Evolutionary conservation across 2,329 filamentous ascomycete genomes (phyloP).

Genomic region (Fusarium albosuccineum): DNA sequence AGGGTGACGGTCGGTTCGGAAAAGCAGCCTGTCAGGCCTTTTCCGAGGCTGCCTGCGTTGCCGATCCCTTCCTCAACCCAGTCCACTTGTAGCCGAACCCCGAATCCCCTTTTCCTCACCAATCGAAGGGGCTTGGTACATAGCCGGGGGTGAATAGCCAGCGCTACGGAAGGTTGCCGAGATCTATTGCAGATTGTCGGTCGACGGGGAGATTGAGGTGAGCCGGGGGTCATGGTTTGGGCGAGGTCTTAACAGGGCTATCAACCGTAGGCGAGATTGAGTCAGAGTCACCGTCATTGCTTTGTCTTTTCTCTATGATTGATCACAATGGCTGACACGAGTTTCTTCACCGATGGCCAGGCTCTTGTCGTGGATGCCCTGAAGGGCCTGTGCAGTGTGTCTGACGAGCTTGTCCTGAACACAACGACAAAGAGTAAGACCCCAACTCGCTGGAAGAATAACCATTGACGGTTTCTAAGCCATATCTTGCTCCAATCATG

Average conservation of each 20-base stretch:
- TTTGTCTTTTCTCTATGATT: too few species aligned
- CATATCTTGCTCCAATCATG: neutral
- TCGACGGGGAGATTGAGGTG: neutral
- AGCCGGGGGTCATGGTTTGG: neutral
- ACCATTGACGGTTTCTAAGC: neutral
- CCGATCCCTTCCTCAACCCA: conserved; percentile 7
- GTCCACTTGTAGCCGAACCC: conserved; percentile 4
- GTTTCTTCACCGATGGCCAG: conserved; percentile 1
- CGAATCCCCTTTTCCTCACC: neutral
- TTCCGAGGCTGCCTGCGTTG: conserved; percentile 7
- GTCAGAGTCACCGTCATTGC: too few species aligned
- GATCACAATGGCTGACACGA: neutral
- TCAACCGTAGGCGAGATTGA: neutral
- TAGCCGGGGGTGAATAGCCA: neutral
- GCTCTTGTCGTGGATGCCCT: neutral
- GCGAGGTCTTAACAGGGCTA: neutral
- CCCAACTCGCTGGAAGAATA: neutral
- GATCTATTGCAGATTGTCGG: conserved; percentile 8
- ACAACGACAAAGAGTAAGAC: neutral
- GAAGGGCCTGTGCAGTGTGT: neutral
- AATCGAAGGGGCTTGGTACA: neutral
- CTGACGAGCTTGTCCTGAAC: conserved; percentile 1
- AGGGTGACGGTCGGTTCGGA: conserved; percentile 11
- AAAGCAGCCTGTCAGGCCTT: conserved; percentile 1
- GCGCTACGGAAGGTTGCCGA: conserved; percentile 7